A percentile compares a stretch with the other conserved stretches of the same genome.
These are phyloP conservation scores for Nannizziopsis barbatae DNA, from an alignment of 2,329 filamentous ascomycete species.

Conservation along the genomic window DNA sequence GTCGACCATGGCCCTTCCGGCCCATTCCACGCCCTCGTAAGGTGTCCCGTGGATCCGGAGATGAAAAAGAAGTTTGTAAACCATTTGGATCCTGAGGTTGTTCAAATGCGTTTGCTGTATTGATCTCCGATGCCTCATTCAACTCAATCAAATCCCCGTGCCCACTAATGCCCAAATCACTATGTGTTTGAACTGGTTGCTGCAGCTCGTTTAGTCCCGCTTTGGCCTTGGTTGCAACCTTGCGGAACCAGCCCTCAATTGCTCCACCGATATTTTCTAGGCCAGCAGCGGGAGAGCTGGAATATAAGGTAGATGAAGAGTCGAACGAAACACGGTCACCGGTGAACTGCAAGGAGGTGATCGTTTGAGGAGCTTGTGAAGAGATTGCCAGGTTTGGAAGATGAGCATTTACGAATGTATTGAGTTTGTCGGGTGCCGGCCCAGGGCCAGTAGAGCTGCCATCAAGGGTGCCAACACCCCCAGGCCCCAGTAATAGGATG, in stretches of 20 bases:
- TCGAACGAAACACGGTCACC: conserved; percentile 26
- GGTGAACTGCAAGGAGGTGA: conserved; percentile 16
- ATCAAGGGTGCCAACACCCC: conserved; percentile 75
- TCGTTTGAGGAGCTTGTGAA: conserved; percentile 33
- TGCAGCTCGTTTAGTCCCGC: conserved; percentile 32
- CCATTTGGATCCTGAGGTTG: neutral
- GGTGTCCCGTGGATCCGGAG: neutral
- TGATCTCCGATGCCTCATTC: conserved; percentile 26
- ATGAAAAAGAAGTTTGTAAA: neutral
- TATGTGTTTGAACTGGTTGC: conserved; percentile 17
- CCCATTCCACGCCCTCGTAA: neutral
- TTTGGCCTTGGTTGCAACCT: conserved; percentile 50
- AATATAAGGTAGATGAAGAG: conserved; percentile 23
- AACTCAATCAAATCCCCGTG: conserved; percentile 37
- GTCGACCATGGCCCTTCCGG: neutral
- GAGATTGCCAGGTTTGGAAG: conserved; percentile 67
- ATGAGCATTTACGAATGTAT: conserved; percentile 72
- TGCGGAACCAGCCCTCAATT: conserved; percentile 82
- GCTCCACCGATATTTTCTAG: conserved; percentile 77
- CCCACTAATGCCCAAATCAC: conserved; percentile 21
- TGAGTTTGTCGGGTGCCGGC: conserved; percentile 72
- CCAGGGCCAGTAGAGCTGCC: conserved; percentile 45
- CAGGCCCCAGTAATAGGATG: conserved; percentile 65
- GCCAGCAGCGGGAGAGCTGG: conserved; percentile 31
- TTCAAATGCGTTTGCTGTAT: neutral